phyloP scores from a whole-genome alignment of 306 rosid species.

The Morella rubra region DNA sequence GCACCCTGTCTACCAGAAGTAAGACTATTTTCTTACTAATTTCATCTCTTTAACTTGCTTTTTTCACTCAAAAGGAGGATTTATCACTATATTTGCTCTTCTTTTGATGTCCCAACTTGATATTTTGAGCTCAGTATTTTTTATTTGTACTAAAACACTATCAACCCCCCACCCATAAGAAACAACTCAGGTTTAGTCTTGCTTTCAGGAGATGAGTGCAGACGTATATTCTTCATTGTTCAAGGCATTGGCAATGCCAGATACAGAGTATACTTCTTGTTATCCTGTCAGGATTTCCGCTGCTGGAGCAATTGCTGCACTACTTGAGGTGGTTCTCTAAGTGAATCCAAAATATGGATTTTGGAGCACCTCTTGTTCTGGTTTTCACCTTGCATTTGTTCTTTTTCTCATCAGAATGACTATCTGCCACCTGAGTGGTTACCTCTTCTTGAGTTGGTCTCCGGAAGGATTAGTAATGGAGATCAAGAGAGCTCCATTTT shows the following conservation, averaged over 20 bases:
- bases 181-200: constrained; percentile 18
- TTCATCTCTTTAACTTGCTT: constrained; percentile 21
- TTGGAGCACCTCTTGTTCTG: constrained; percentile 20
- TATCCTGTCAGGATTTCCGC: constrained; percentile 90
- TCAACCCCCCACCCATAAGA: not conserved
- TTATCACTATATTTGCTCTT: not conserved
- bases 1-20: constrained; percentile 85
- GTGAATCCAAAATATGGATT: constrained; percentile 19
- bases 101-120: constrained; percentile 12
- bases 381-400: constrained; percentile 26
- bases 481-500: constrained; percentile 69
- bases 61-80: not conserved
- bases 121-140: not conserved
- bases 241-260: constrained; percentile 67
- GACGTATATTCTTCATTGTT: constrained; percentile 74
- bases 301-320: constrained; percentile 76
- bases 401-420: constrained; percentile 65
- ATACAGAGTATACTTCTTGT: constrained; percentile 57
- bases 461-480: constrained; percentile 52
- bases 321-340: constrained; percentile 66
- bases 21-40: constrained; percentile 34
- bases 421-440: constrained; percentile 88
- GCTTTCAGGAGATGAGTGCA: constrained; percentile 72
- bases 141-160: constrained; percentile 6
- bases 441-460: constrained; percentile 78